Evolutionary conservation across 2,329 filamentous ascomycete genomes (phyloP), one percentile per base, ranked within the genome.

Genomic region (Fusarium kyushuense): DNA sequence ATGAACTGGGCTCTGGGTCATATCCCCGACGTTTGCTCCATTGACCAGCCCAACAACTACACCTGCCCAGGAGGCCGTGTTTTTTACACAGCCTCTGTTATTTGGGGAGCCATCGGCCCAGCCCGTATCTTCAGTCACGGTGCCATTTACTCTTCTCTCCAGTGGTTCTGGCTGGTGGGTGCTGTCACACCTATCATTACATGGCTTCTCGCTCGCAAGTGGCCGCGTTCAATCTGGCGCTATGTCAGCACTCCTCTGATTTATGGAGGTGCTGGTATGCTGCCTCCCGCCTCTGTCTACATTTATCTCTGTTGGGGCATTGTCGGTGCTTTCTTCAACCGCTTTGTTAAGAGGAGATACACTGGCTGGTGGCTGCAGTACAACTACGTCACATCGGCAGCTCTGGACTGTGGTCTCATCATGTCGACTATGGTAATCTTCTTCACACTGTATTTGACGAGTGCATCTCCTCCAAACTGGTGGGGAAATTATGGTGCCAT

Each of bases 351-450:
- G 75, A 84, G 88, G 59, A 84, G 86, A 65, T 90, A 85, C 78
- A 86, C 84, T 6, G 90, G 89, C 33, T 93, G 90, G 91, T 93
- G 91, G 91, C 81, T 90, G 77, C 88, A 90, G 76, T 93, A 92
- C 80, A 93, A 93, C 80, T 93, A 93, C 76, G 84, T 92, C 73
- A 87, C 89, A 0, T 92, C 90, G 21, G 90, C 90, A 0, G 91
- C 88, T 2, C 80, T 93, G 36, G 91, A 93, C 76, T 86, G 86
- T 48, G 90, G 90, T 7, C 82, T 92, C 7, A 87, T 89, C 14
- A 76, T 92, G 21, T 86, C 84, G 33, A 90, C 89, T 0, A 84
- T 93, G 35, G 76, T 93, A 58, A 89, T 93, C 58, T 92, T 93
- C 81, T 87, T 92, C 70, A 84, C 88, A 2, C 79, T 93, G 29